Conservation (phyloP, 2,329 filamentous ascomycete species). For the Cladophialophora bantiana region DNA sequence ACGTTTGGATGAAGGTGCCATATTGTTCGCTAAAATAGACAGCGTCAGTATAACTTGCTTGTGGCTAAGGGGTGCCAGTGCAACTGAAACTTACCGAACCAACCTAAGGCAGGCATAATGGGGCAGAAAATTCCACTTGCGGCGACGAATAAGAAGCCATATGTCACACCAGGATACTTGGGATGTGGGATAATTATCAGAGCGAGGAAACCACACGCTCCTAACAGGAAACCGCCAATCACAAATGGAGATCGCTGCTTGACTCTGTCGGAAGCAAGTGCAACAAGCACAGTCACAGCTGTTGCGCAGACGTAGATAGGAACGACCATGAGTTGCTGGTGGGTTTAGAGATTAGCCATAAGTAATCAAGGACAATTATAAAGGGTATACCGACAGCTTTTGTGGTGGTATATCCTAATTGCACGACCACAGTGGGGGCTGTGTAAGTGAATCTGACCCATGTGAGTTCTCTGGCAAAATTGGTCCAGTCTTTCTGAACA, state of each 20-base stretch:
- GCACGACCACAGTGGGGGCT: conserved; percentile 35
- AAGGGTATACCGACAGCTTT: conserved; percentile 12
- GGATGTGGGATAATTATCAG: too few relatives aligned
- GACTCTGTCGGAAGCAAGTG: conserved; percentile 42
- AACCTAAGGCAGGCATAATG: conserved; percentile 43
- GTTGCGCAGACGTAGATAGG: conserved; percentile 46
- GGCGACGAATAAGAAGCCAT: conserved; percentile 41
- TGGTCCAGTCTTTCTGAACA: too few relatives aligned
- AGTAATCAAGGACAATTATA: too few relatives aligned
- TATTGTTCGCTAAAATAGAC: conserved; percentile 60
- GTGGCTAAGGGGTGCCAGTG: too few relatives aligned
- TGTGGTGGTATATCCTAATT: conserved; percentile 38
- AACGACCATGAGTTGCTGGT: conserved; percentile 40
- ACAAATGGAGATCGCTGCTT: conserved; percentile 10
- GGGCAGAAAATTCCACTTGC: conserved; percentile 54
- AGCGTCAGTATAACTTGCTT: too few relatives aligned
- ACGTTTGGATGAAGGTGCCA: conserved; percentile 63
- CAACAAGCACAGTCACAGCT: conserved; percentile 38
- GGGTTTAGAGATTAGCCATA: too few relatives aligned
- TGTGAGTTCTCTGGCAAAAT: too few relatives aligned
- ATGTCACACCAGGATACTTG: conserved; percentile 37
- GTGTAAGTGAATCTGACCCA: conserved; percentile 28
- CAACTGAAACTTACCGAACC: too few relatives aligned
- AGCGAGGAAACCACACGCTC: too few relatives aligned
- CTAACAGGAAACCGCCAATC: too few relatives aligned